A percentile compares a stretch with the other conserved stretches of the same genome.
These are phyloP conservation scores for Blastocladiella emersonii DNA, from an alignment of 371 early-diverging fungal species.

Conservation along the genomic window DNA sequence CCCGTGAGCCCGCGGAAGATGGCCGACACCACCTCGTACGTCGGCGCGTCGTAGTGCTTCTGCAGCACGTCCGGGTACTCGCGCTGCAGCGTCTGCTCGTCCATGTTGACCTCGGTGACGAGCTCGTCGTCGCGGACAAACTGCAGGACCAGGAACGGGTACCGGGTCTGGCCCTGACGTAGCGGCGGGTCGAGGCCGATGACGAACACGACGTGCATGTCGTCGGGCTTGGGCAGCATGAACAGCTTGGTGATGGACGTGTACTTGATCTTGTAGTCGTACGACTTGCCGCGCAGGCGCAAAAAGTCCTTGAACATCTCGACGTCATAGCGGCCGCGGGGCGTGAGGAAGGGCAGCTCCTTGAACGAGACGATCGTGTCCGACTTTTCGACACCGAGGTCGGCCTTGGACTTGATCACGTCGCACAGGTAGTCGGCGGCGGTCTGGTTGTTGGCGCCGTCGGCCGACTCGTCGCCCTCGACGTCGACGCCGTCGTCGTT, in stretches of 20 bases:
- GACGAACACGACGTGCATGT: slow-evolving; percentile 78
- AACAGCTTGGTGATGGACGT: slow-evolving; percentile 68
- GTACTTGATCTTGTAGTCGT: slow-evolving; percentile 93
- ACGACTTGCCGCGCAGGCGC: slow-evolving; percentile 91
- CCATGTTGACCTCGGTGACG: slow-evolving; percentile 66
- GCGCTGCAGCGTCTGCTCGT: slow-evolving; percentile 33
- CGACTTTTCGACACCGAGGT: slow-evolving; percentile 69
- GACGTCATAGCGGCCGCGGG: slow-evolving; percentile 89
- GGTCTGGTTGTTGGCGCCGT: slow-evolving; percentile 33
- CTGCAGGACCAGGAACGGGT: slow-evolving; percentile 93
- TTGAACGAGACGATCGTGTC: slow-evolving; percentile 82
- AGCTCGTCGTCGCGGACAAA: slow-evolving; percentile 85
- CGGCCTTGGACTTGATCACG: slow-evolving; percentile 78
- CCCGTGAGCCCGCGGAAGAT: slow-evolving; percentile 80
- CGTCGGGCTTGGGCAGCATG: slow-evolving; percentile 85
- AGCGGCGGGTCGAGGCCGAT: slow-evolving; percentile 92
- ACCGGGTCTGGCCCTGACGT: slow-evolving; percentile 97
- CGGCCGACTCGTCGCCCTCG: slow-evolving; percentile 33
- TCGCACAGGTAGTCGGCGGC: slow-evolving; percentile 60
- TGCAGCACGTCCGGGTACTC: background rate
- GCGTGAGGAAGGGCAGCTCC: slow-evolving; percentile 79
- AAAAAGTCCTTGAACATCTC: slow-evolving; percentile 84
- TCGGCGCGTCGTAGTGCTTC: slow-evolving; percentile 63
- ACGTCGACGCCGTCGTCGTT: slow-evolving; percentile 26
- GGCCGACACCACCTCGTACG: slow-evolving; percentile 74